A percentile compares a stretch with the other conserved stretches of the same genome.
Evolutionary conservation across 352 stramenopile species (phyloP).

Genomic region (Globisporangium acanthophoron): DNA sequence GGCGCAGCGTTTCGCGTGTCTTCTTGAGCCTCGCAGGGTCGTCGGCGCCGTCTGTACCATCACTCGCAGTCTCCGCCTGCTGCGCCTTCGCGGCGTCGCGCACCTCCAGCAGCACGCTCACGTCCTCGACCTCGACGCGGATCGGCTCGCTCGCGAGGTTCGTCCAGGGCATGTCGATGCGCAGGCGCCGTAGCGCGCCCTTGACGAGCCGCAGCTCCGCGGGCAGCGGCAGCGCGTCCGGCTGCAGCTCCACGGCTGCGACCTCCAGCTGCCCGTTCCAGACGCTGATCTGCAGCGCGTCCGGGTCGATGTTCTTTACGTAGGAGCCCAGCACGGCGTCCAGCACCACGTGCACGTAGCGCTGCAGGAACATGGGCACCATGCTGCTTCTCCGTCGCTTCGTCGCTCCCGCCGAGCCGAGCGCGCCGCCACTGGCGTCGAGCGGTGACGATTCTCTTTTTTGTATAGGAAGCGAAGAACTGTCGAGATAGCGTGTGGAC

Average conservation of each 20-base stretch:
- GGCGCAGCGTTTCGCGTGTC: constrained; percentile 39
- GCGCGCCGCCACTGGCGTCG: background rate
- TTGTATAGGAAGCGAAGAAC: no score
- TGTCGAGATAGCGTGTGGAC: no score
- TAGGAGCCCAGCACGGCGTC: constrained; percentile 79
- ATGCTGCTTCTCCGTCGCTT: background rate
- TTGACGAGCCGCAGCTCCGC: constrained; percentile 65
- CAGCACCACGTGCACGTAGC: constrained; percentile 80
- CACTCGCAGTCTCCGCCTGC: constrained; percentile 7
- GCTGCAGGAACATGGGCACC: constrained; percentile 66
- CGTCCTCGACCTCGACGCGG: constrained; percentile 67
- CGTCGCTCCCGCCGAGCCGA: no score
- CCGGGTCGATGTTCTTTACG: constrained; percentile 85
- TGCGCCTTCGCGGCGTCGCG: constrained; percentile 13
- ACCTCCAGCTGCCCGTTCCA: constrained; percentile 86
- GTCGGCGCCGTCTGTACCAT: background rate
- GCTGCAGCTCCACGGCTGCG: constrained; percentile 72
- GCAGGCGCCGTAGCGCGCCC: constrained; percentile 66
- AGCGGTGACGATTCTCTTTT: no score
- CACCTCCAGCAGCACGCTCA: constrained; percentile 66
- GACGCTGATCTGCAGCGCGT: constrained; percentile 77
- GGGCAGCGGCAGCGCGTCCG: constrained; percentile 63
- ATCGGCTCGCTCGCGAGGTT: constrained; percentile 73
- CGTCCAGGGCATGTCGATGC: constrained; percentile 71
- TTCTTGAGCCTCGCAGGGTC: constrained; percentile 14